Conservation (phyloP, 2,329 filamentous ascomycete species). For the Karstenula rhodostoma region DNA sequence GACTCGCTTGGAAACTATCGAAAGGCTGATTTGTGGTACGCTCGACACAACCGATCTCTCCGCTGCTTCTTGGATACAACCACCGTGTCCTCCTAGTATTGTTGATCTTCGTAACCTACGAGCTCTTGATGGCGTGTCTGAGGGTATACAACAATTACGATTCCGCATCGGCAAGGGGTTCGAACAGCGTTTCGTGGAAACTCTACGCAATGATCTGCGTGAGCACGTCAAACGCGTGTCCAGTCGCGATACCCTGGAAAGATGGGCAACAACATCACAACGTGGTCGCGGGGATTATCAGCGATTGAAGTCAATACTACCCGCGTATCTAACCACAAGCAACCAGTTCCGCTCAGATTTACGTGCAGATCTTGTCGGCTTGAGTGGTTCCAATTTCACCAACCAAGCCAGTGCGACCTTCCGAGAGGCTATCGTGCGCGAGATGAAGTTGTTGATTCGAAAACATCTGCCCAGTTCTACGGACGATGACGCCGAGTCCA, state of each 20-base stretch:
- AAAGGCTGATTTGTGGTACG: conserved; percentile 81
- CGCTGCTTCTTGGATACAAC: conserved; percentile 42
- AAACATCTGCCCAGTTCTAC: conserved; percentile 88
- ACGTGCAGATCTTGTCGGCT: conserved; percentile 74
- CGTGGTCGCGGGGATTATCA: conserved; percentile 73
- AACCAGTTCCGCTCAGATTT: conserved; percentile 75
- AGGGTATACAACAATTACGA: conserved; percentile 78
- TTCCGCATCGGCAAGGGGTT: conserved; percentile 86
- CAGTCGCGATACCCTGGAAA: conserved; percentile 75
- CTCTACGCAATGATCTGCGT: conserved; percentile 80
- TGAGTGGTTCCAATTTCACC: conserved; percentile 83
- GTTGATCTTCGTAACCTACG: conserved; percentile 79
- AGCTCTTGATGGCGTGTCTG: conserved; percentile 80
- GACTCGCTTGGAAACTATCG: conserved; percentile 77
- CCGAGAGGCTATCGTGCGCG: conserved; percentile 81
- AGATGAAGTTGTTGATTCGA: conserved; percentile 85
- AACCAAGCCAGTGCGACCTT: conserved; percentile 83
- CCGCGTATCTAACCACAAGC: conserved; percentile 79
- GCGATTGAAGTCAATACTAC: conserved; percentile 73
- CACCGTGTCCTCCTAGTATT: conserved; percentile 52
- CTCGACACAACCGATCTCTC: conserved; percentile 51
- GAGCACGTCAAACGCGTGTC: conserved; percentile 80
- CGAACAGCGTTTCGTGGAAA: conserved; percentile 79
- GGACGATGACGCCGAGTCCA: conserved; percentile 91
- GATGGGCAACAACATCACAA: conserved; percentile 82